Evolutionary conservation across 2,329 filamentous ascomycete species (phyloP).

Genomic region (Paecilomyces dactylethromorphus): DNA sequence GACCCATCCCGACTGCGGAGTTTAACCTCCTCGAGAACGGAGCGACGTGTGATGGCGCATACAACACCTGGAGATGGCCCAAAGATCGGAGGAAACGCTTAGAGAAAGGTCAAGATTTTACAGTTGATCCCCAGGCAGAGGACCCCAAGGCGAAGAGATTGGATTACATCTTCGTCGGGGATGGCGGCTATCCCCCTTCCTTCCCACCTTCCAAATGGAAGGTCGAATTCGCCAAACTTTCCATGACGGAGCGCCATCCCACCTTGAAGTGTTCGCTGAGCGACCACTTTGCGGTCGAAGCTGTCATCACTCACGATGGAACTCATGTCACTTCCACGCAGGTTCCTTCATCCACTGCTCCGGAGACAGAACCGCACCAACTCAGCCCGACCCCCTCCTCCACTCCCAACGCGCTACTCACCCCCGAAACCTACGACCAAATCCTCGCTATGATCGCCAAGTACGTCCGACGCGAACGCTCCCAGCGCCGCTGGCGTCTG

Average conservation of each 20-base stretch:
- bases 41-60: slow-evolving; percentile 74
- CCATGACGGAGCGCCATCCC: slow-evolving; percentile 76
- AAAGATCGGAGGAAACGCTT: slow-evolving; percentile 63
- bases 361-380: slow-evolving; percentile 4
- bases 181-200: slow-evolving; percentile 34
- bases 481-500: slow-evolving; percentile 65
- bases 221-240: slow-evolving; percentile 64
- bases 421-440: slow-evolving; percentile 56
- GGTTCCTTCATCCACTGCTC: slow-evolving; percentile 1
- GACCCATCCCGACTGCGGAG: slow-evolving; percentile 65
- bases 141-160: slow-evolving; percentile 78
- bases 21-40: slow-evolving; percentile 78
- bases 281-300: slow-evolving; percentile 89
- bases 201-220: slow-evolving; percentile 52
- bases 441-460: slow-evolving; percentile 64
- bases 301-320: slow-evolving; percentile 56
- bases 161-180: slow-evolving; percentile 86
- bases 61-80: slow-evolving; percentile 93
- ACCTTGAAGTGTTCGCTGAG: slow-evolving; percentile 78
- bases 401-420: slow-evolving; percentile 28
- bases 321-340: slow-evolving; percentile 3
- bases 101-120: slow-evolving; percentile 56
- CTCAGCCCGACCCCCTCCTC: slow-evolving; percentile 5
- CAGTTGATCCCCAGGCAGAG: slow-evolving; percentile 56
- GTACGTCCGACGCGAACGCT: slow-evolving; percentile 65